Base-by-base conservation (phyloP, 805 yeast species). In the Candida berthetii region DNA sequence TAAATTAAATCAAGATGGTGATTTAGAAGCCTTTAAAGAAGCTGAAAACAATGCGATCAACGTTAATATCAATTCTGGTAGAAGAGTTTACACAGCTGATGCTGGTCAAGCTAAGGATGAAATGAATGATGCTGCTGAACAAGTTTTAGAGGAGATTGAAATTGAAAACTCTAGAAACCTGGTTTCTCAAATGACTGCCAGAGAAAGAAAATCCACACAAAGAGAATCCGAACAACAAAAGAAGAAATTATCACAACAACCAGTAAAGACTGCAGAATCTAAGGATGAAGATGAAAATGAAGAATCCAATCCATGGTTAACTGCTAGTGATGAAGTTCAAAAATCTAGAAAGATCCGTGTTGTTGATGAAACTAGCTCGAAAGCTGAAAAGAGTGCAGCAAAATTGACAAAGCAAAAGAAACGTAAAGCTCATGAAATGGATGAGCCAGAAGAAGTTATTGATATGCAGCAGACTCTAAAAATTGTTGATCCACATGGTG, bases 41-140 rank as follows among this genome's bases (percentile, higher is more conserved):
- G 58, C 56, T 13, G 62, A 58, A 10, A 64, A 57, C 28, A 59
- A 58, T 38, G 65, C 73, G 16, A 76, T 79, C 17, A 78, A 77
- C 49, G 62, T 71, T 14, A 53, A 58, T 15, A 59, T 78, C 36
- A 88, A 87, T 57, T 72, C 73, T 46, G 98, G 98, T 33, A 79
- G 96, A 66, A 72, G 96, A 61, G 68, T 78, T 13, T 89, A 86
- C 55, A 77, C 90, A 3, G 93, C 96, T 5, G 65, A 64, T 33
- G 58, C 62, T 29, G 45, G 46, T 6, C 49, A 52, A 11, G 42
- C 58, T 1, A 54, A 48, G 17, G 49, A 52, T 25, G 65, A 61
- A 18, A 55, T 69, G 38, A 52, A 65, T n/a, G 61, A 62, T 17
- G 42, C 63, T 8, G 64, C 70, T 38, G 47, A 62, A 38, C 51